Base-by-base conservation (phyloP, 495 filamentous ascomycete species). In the Penicillium ochrochloron region DNA sequence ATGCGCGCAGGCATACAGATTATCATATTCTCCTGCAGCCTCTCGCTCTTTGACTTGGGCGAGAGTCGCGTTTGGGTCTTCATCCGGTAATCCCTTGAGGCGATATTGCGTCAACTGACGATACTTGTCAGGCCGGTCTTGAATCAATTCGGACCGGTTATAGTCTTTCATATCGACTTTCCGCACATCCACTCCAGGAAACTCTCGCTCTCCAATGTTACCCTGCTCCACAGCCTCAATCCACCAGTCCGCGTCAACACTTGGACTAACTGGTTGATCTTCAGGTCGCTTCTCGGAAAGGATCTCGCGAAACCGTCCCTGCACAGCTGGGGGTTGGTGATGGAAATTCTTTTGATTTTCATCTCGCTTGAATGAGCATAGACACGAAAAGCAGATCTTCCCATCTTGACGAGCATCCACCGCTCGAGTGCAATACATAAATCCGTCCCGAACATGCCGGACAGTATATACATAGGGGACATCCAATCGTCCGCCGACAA, bases 1-100 rank as follows among this genome's bases (percentile, higher is more conserved):
- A 70, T 92, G 89, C 17, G 84, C 83, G 61, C 82, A 82, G 5
- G 88, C 82, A 71, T 90, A 88, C 11, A 86, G 77, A 61, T 89
- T 89, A 50, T 80, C 78, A 57, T 75, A 79, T 60, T 77, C 74
- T 12, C 77, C 78, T 1, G 59, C 59, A 25, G 65, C 51, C 6
- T 79, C 77, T 44, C 59, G 72, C 41, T 69, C 65, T 23, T 21
- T 61, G 11, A 68, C 66, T 37, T 67, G 65, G 0, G 56, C 21
- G 27, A 69, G 41, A 17, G 34, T 65, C 21, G 60, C 56, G 10
- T 27, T 54, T n/a, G 62, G 29, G 21, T 70, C 68, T 42, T 63
- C 62, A 15, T 73, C 74, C 1, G 75, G 76, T 7, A 65, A 71
- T 23, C 82, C 81, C 11, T 85, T 76, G 3, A 87, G 74, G 7